A percentile compares a stretch with the other conserved stretches of the same genome.
These are phyloP conservation scores for Citrus inodora DNA, from an alignment of 345 rosid genomes.

Conservation along the genomic window DNA sequence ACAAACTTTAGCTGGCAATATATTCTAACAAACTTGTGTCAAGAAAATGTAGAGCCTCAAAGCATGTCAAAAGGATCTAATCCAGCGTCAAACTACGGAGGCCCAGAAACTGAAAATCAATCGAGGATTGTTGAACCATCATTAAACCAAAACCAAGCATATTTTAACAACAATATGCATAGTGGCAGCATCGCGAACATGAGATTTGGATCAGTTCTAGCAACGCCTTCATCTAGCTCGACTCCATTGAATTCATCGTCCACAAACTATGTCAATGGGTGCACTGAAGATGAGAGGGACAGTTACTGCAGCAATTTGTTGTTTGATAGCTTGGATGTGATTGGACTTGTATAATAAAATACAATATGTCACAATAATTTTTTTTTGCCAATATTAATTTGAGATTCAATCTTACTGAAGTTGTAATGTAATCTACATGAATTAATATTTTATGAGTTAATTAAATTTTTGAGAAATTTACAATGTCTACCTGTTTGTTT, in stretches of 20 bases:
- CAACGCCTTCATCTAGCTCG: slow-evolving; percentile 51
- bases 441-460: not conserved
- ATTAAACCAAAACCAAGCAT: not conserved
- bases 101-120: slow-evolving; percentile 11
- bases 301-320: slow-evolving; percentile 36
- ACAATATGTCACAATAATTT: not conserved
- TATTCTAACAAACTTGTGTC: slow-evolving; percentile 16
- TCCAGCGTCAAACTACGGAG: not conserved
- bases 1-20: slow-evolving; percentile 10
- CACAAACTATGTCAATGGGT: slow-evolving; percentile 36
- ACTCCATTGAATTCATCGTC: slow-evolving; percentile 58
- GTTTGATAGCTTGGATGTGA: slow-evolving; percentile 38
- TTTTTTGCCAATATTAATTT: not conserved
- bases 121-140: not conserved
- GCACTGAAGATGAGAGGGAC: slow-evolving; percentile 65
- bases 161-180: slow-evolving; percentile 1
- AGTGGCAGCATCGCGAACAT: slow-evolving; percentile 16
- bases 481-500: no score
- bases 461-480: not conserved
- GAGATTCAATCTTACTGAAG: not conserved
- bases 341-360: slow-evolving; percentile 34
- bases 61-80: not conserved
- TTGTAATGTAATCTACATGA: not conserved
- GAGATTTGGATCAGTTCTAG: slow-evolving; percentile 35
- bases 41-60: not conserved